Evolutionary conservation across 805 yeast genomes (phyloP).

Genomic region (Saccharomyces jurei): DNA sequence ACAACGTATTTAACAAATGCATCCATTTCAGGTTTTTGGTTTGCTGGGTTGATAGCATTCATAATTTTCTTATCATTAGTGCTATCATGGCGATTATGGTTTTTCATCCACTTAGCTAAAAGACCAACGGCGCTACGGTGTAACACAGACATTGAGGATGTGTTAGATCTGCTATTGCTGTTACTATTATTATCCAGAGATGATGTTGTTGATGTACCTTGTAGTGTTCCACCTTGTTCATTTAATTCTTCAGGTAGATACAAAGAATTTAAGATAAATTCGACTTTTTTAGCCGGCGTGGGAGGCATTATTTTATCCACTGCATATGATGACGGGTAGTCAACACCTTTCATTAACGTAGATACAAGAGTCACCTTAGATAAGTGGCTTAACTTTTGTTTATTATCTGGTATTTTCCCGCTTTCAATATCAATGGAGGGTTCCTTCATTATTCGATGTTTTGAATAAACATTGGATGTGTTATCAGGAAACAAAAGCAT

Average conservation of each 20-base stretch:
- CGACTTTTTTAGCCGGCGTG: conserved; percentile 61
- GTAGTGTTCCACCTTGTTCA: not conserved
- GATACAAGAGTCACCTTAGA: conserved; percentile 20
- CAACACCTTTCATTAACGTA: conserved; percentile 23
- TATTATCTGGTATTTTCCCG: not conserved
- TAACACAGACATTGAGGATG: not conserved
- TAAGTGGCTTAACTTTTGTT: conserved; percentile 7
- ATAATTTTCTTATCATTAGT: conserved; percentile 12
- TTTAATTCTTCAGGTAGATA: conserved; percentile 16
- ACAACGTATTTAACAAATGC: conserved; percentile 32
- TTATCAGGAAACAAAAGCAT: conserved; percentile 27
- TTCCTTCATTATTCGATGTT: not conserved
- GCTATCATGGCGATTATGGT: conserved; percentile 20
- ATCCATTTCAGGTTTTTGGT: conserved; percentile 27
- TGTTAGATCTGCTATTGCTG: not conserved
- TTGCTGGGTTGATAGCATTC: not conserved
- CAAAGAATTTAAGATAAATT: conserved; percentile 30
- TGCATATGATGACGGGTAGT: conserved; percentile 41
- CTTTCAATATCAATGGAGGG: not conserved
- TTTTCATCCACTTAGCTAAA: conserved; percentile 26
- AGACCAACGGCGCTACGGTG: conserved; percentile 20
- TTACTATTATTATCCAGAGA: not conserved
- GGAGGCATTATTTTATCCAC: conserved; percentile 46
- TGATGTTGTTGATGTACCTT: not conserved
- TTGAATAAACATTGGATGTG: conserved; percentile 12